Evolutionary conservation across 139 green algal species (phyloP).

Genomic region (Protoeuglena noctilucae): DNA sequence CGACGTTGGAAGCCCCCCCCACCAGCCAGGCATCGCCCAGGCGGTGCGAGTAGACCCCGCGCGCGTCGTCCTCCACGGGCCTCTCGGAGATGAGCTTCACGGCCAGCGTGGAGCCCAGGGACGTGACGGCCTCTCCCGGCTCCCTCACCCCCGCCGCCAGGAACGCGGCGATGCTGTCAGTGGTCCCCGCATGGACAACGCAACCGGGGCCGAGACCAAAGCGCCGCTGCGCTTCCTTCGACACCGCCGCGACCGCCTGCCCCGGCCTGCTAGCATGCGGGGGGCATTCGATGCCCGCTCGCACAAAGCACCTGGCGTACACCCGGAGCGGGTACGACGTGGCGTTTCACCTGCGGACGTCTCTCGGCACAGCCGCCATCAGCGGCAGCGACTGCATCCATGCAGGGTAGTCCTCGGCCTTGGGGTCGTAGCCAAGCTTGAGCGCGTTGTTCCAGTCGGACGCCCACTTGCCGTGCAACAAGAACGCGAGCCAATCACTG

Average conservation of each 20-base stretch:
- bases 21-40: constrained; percentile 76
- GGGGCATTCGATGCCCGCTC: constrained; percentile 29
- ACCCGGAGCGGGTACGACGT: no score
- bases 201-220: neutral
- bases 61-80: constrained; percentile 63
- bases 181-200: constrained; percentile 43
- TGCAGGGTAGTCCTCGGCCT: constrained; percentile 39
- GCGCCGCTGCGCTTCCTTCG: neutral
- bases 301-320: constrained; percentile 38
- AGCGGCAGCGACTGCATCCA: constrained; percentile 57
- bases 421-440: constrained; percentile 80
- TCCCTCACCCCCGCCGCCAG: constrained; percentile 51
- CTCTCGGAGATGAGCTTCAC: constrained; percentile 73
- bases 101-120: constrained; percentile 73
- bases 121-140: constrained; percentile 60
- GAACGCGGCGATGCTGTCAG: constrained; percentile 86
- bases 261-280: neutral
- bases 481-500: constrained; percentile 53
- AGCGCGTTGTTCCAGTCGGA: constrained; percentile 90
- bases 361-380: no score
- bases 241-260: neutral
- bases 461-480: constrained; percentile 34
- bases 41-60: constrained; percentile 87
- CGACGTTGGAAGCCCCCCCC: constrained; percentile 78
- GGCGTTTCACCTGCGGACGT: no score